Conservation (phyloP, 176 grass and related monocot species). For the Tuctoria greenei region DNA sequence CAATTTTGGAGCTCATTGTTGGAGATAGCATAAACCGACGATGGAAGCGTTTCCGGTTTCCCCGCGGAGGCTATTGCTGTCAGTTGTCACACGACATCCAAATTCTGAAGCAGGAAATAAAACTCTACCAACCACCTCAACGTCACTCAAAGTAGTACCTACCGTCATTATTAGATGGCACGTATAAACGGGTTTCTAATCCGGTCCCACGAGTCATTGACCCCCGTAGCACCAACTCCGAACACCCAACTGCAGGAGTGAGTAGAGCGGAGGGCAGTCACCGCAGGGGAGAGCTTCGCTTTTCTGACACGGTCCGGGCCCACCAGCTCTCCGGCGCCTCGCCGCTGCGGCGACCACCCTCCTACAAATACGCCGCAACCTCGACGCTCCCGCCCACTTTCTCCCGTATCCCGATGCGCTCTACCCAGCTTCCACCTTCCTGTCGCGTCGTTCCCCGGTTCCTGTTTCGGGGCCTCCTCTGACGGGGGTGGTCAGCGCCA, state of each 20-base stretch:
- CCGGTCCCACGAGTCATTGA: constrained; percentile 11
- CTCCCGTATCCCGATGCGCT: constrained; percentile 47
- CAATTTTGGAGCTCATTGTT: no score
- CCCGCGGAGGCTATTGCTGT: background rate
- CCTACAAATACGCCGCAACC: constrained; percentile 40
- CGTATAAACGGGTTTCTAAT: background rate
- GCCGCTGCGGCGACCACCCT: constrained; percentile 27
- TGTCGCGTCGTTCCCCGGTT: background rate
- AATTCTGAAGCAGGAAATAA: constrained; percentile 15
- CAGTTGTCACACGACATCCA: background rate
- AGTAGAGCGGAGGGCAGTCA: background rate
- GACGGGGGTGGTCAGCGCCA: constrained; percentile 10
- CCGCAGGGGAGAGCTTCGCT: background rate
- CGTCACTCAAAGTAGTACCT: background rate
- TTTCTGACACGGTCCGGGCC: constrained; percentile 31
- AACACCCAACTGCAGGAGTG: background rate
- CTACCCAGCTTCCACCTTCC: constrained; percentile 14
- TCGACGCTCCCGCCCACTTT: constrained; percentile 20
- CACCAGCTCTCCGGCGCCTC: constrained; percentile 29
- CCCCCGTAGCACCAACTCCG: rapidly evolving
- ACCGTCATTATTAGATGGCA: background rate
- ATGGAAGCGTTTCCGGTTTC: background rate
- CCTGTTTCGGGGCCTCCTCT: constrained; percentile 10
- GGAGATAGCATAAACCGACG: no score
- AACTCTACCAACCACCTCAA: background rate